These are phyloP conservation scores for Massarina eburnea DNA, from an alignment of 2,329 filamentous ascomycete species.

Conservation along the genomic window DNA sequence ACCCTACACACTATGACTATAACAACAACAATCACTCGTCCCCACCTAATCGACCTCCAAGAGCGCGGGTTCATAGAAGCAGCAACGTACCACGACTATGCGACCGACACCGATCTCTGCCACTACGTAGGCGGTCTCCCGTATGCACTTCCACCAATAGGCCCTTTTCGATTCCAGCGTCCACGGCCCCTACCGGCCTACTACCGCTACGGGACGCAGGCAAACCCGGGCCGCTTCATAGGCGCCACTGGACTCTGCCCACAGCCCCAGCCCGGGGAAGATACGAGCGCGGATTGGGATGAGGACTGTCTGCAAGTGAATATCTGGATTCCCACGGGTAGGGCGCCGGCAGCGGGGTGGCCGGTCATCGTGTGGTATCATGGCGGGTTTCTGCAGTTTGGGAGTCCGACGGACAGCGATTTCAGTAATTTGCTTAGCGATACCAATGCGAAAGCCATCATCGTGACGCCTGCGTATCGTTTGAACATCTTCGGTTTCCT, in stretches of 20 bases:
- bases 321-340: conserved; percentile 55
- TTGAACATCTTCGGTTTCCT: conserved; percentile 61
- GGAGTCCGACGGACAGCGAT: conserved; percentile 52
- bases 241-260: conserved; percentile 51
- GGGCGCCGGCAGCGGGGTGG: conserved; percentile 53
- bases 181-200: conserved; percentile 51
- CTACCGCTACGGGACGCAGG: conserved; percentile 55
- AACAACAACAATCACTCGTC: conserved; percentile 16
- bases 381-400: conserved; percentile 61
- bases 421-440: conserved; percentile 52
- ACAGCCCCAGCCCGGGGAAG: conserved; percentile 42
- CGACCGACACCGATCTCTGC: conserved; percentile 40
- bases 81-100: conserved; percentile 44
- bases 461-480: conserved; percentile 60
- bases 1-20: conserved; percentile 6
- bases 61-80: conserved; percentile 55
- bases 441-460: conserved; percentile 48
- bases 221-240: conserved; percentile 50
- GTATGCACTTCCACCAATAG: conserved; percentile 55
- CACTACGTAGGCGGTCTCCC: conserved; percentile 60
- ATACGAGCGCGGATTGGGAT: conserved; percentile 37
- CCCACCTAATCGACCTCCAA: conserved; percentile 41
- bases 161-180: conserved; percentile 52
- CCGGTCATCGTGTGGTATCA: conserved; percentile 62
- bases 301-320: conserved; percentile 62